Evolutionary conservation across 1,284 basidiomycete genomes (phyloP).

Genomic region (Puccinia triticina): DNA sequence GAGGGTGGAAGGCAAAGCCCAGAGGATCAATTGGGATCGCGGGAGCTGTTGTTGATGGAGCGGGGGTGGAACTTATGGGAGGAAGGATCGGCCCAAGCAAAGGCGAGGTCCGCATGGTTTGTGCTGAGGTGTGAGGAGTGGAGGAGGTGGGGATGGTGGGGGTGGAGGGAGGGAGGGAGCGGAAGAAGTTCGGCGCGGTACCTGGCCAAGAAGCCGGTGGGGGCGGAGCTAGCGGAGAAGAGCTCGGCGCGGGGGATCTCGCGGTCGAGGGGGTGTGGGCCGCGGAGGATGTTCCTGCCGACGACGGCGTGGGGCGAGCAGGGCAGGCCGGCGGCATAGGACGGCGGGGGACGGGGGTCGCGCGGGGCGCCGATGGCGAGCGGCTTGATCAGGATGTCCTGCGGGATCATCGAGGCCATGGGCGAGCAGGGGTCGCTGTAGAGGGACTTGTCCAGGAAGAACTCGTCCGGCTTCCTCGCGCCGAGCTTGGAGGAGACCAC

Average conservation of each 20-base stretch:
- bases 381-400: conserved; percentile 1
- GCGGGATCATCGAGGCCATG: background rate
- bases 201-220: conserved; percentile 12
- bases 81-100: conserved; percentile 5
- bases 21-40: background rate
- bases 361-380: background rate
- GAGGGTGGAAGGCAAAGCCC: too few relatives aligned
- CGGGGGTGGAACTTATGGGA: background rate
- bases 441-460: conserved; percentile 1
- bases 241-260: background rate
- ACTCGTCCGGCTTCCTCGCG: conserved; percentile 18
- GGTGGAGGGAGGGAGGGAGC: background rate
- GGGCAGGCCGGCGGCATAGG: background rate
- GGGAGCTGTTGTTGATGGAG: background rate
- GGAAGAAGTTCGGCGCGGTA: background rate
- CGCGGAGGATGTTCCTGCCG: background rate
- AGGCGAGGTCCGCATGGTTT: background rate
- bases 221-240: background rate
- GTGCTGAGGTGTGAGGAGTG: background rate
- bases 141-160: background rate
- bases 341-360: background rate
- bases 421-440: conserved; percentile 7
- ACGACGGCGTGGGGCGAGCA: background rate
- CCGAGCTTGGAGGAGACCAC: too few relatives aligned
- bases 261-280: too few relatives aligned